A percentile compares a stretch with the other conserved stretches of the same genome.
Evolutionary conservation across 768 basidiomycete genomes (phyloP).

Genomic region (Pulveroboletus sp.): DNA sequence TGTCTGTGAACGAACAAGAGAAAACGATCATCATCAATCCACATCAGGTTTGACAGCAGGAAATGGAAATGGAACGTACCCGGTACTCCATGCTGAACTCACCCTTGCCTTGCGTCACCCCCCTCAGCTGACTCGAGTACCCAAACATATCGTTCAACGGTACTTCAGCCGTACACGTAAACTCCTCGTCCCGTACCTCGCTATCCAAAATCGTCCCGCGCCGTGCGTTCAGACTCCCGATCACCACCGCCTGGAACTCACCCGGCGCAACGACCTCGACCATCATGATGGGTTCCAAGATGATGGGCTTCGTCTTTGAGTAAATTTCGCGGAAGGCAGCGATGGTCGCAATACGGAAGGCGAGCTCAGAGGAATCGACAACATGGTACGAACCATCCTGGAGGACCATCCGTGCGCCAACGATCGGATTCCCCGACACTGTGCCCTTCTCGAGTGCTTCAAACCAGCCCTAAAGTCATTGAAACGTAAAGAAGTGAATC

Average conservation of each 20-base stretch:
- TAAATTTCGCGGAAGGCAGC: constrained; percentile 93
- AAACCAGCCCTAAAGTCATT: constrained; percentile 71
- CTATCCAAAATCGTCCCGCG: constrained; percentile 94
- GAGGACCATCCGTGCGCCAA: constrained; percentile 81
- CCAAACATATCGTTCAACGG: constrained; percentile 98
- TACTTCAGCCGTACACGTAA: constrained; percentile 88
- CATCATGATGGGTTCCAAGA: constrained; percentile 98
- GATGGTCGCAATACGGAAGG: constrained; percentile 88
- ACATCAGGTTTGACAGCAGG: background rate
- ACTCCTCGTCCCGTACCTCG: constrained; percentile 96
- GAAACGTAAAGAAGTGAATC: background rate
- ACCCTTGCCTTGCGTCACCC: constrained; percentile 96
- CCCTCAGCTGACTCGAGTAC: constrained; percentile 90
- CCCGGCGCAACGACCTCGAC: constrained; percentile 95
- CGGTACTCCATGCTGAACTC: constrained; percentile 82
- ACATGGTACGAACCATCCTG: constrained; percentile 91
- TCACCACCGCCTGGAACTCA: constrained; percentile 95
- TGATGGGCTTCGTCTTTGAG: constrained; percentile 68
- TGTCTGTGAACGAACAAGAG: constrained; percentile 39
- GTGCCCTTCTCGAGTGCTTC: constrained; percentile 92
- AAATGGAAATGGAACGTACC: constrained; percentile 35
- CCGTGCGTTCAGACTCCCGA: constrained; percentile 89
- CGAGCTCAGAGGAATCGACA: constrained; percentile 95
- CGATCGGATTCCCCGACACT: constrained; percentile 83
- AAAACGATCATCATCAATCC: background rate